Evolutionary conservation across 352 stramenopile species (phyloP).

Genomic region (Peronosclerospora sorghi): DNA sequence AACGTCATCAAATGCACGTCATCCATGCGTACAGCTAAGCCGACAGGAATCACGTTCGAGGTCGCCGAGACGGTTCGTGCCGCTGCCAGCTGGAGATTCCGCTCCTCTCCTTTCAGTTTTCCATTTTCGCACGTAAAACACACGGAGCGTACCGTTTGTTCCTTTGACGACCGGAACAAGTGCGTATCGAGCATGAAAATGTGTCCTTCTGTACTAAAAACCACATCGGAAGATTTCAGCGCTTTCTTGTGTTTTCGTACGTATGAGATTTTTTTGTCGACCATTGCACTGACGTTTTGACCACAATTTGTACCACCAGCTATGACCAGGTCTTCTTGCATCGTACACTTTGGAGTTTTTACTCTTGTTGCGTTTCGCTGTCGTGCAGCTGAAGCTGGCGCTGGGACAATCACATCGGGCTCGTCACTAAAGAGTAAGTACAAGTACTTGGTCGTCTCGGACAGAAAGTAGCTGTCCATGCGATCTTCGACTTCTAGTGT

Average conservation of each 20-base stretch:
- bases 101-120: constrained; percentile 28
- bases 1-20: constrained; percentile 57
- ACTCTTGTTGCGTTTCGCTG: not conserved
- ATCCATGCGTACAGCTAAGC: constrained; percentile 45
- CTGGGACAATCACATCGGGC: constrained; percentile 55
- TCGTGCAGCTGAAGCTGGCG: constrained; percentile 1
- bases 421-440: constrained; percentile 97
- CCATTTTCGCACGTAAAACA: constrained; percentile 42
- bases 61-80: constrained; percentile 6
- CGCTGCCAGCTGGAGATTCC: constrained; percentile 24
- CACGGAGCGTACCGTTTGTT: constrained; percentile 1
- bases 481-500: constrained; percentile 87
- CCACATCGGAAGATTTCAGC: constrained; percentile 55
- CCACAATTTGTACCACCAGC: constrained; percentile 3
- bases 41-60: constrained; percentile 26
- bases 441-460: constrained; percentile 98
- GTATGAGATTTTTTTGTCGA: constrained; percentile 5
- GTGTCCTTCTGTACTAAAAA: constrained; percentile 81
- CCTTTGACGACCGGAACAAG: constrained; percentile 28
- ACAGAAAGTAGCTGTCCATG: constrained; percentile 99
- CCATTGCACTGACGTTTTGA: constrained; percentile 3
- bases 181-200: constrained; percentile 49
- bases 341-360: constrained; percentile 3
- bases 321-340: not conserved
- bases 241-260: constrained; percentile 13